A percentile compares a stretch with the other conserved stretches of the same genome.
Evolutionary conservation across 225 moss, liverwort and hornwort genomes (phyloP).

Genomic region (Asterella californica): DNA sequence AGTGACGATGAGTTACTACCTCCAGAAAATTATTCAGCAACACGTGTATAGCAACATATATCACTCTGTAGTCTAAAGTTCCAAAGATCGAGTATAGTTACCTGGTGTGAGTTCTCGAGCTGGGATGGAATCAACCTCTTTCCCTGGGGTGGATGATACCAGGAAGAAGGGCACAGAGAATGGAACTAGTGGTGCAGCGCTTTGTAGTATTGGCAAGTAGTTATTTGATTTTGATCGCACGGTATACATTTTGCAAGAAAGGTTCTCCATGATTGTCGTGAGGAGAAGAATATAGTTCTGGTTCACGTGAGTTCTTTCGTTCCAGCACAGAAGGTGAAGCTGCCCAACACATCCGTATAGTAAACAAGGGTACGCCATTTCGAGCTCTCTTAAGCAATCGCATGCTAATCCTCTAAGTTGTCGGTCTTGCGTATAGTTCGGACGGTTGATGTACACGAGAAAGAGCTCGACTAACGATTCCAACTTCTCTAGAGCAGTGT

Average conservation of each 20-base stretch:
- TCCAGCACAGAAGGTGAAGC: constrained; percentile 70
- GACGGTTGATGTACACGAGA: constrained; percentile 72
- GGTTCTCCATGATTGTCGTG: constrained; percentile 83
- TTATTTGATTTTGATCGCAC: constrained; percentile 56
- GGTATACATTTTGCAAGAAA: constrained; percentile 80
- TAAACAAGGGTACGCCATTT: constrained; percentile 91
- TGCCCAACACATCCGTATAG: constrained; percentile 68
- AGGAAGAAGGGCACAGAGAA: constrained; percentile 80
- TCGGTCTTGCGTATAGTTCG: constrained; percentile 69
- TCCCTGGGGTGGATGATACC: constrained; percentile 45
- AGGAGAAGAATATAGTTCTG: constrained; percentile 88
- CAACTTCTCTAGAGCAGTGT: constrained; percentile 52
- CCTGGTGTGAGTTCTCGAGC: constrained; percentile 44
- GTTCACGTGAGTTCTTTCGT: constrained; percentile 81
- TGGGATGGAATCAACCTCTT: constrained; percentile 34
- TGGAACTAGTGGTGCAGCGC: constrained; percentile 71
- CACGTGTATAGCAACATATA: neutral
- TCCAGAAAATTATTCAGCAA: neutral
- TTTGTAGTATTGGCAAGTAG: constrained; percentile 66
- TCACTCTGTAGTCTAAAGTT: neutral
- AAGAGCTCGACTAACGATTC: constrained; percentile 68
- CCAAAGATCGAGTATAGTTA: constrained; percentile 5
- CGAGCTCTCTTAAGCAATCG: constrained; percentile 89
- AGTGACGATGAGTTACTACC: neutral
- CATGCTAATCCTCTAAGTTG: constrained; percentile 88